Base-by-base conservation (phyloP, 306 rosid genomes). In the Rosa chinensis region DNA sequence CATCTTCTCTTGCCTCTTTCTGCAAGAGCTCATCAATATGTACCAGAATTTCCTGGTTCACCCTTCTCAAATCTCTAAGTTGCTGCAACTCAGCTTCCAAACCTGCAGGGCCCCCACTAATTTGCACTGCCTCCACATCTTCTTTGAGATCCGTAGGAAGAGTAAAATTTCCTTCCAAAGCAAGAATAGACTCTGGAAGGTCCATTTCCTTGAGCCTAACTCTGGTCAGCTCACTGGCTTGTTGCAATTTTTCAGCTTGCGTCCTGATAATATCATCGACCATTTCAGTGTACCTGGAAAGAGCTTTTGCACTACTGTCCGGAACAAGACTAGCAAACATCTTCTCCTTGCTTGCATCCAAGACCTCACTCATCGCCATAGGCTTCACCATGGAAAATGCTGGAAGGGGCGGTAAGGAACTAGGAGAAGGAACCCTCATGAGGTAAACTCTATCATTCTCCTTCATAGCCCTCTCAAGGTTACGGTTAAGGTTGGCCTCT, bases 121-220 rank as follows among this genome's bases (percentile, higher is more conserved):
- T 88, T 89, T 95, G 98, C 83, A 95, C 99, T 39, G 99, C 99
- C 88, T 95, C 99, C 81, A 95, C 96, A 64, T 93, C 98, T 86
- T 95, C 99, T 82, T 95, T 93, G 59, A 91, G 86, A 85, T 78
- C 85, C 17, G 91, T 84, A 8, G 98, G 97, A 58, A 95, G 87
- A 68, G 90, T 75, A 77, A 89, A 90, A 84, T 93, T 91, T 49
- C 99, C 99, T 85, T 95, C 99, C 90, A 95, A 82, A 55, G 98
- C 90, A 80, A 95, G 98, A 85, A 95, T 91, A 66, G 98, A 95
- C 70, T 95, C 99, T 0, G 99, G 98, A 76, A 95, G 90, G 71
- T 95, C 99, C 98, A 95, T 93, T 80, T 95, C 98, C 96, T 93
- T 95, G 23, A 95, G 98, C 93, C 89, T 90, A 39, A 95, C 97